These are phyloP conservation scores for Margaritispora aquatica DNA, from an alignment of 495 filamentous ascomycete genomes.

Conservation along the genomic window DNA sequence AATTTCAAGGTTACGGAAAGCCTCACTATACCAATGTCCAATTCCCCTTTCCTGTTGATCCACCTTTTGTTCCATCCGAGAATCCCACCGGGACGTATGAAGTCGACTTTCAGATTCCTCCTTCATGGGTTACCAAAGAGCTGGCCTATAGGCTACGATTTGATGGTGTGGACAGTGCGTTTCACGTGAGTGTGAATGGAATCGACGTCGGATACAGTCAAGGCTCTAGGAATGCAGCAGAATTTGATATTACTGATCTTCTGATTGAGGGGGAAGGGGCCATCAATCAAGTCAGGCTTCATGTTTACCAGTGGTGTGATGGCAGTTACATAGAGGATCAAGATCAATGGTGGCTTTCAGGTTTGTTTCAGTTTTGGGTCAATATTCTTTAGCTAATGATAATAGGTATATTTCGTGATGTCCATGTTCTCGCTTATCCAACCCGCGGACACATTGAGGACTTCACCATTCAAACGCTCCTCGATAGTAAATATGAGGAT, in stretches of 20 bases:
- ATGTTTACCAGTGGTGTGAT: slow-evolving; percentile 63
- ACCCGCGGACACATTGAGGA: slow-evolving; percentile 48
- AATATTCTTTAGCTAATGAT: neutral
- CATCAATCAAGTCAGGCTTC: slow-evolving; percentile 40
- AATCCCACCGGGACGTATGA: slow-evolving; percentile 63
- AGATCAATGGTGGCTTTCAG: slow-evolving; percentile 41
- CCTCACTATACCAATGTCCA: slow-evolving; percentile 63
- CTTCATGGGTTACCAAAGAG: slow-evolving; percentile 19
- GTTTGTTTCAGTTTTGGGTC: no score
- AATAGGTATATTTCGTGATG: slow-evolving; percentile 64
- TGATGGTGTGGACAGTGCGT: slow-evolving; percentile 65
- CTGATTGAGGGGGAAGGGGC: slow-evolving; percentile 28
- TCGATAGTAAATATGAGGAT: slow-evolving; percentile 50
- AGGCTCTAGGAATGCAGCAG: slow-evolving; percentile 58
- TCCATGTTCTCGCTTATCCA: slow-evolving; percentile 58
- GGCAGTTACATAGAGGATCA: slow-evolving; percentile 65
- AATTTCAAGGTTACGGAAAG: slow-evolving; percentile 43
- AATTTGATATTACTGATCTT: slow-evolving; percentile 57
- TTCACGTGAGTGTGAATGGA: slow-evolving; percentile 60
- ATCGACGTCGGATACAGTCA: slow-evolving; percentile 60
- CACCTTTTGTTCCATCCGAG: slow-evolving; percentile 54
- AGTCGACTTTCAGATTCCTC: slow-evolving; percentile 45
- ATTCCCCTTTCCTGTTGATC: slow-evolving; percentile 56
- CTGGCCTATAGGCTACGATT: slow-evolving; percentile 47
- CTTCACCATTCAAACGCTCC: slow-evolving; percentile 45